Evolutionary conservation across 1,284 basidiomycete species (phyloP).

Genomic region (Ceratobasidium theobromae): DNA sequence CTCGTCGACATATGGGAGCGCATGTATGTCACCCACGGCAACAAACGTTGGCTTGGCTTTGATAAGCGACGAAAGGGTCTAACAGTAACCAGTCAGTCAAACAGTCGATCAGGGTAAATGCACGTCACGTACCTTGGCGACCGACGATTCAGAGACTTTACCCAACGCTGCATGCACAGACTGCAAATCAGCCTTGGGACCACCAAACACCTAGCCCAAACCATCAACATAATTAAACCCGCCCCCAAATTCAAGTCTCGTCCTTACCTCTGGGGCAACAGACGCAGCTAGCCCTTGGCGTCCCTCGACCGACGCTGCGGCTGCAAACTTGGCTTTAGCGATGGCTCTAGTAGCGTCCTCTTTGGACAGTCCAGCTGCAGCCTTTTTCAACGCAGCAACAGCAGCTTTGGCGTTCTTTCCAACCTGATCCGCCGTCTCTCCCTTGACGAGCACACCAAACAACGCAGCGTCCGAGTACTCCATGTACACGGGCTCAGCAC

Average conservation of each 20-base stretch:
- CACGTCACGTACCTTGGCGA: conserved; percentile 59
- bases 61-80: conserved; percentile 60
- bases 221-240: neutral
- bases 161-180: conserved; percentile 61
- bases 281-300: conserved; percentile 67
- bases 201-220: conserved; percentile 58
- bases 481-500: conserved; percentile 71
- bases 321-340: conserved; percentile 82
- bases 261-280: conserved; percentile 63
- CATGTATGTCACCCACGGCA: conserved; percentile 72
- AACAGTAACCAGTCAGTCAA: conserved; percentile 22
- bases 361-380: conserved; percentile 53
- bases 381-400: conserved; percentile 66
- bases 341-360: conserved; percentile 80
- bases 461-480: conserved; percentile 89
- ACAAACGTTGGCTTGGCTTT: conserved; percentile 82
- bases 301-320: conserved; percentile 68
- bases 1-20: conserved; percentile 83
- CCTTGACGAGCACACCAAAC: conserved; percentile 77
- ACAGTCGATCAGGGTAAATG: conserved; percentile 1
- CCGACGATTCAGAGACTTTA: conserved; percentile 57
- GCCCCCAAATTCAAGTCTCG: conserved; percentile 25
- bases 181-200: conserved; percentile 55
- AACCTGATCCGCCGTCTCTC: conserved; percentile 57
- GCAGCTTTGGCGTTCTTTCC: conserved; percentile 65